These are phyloP conservation scores for Rhodofomes roseus DNA, from an alignment of 1,284 basidiomycete genomes.

Conservation along the genomic window DNA sequence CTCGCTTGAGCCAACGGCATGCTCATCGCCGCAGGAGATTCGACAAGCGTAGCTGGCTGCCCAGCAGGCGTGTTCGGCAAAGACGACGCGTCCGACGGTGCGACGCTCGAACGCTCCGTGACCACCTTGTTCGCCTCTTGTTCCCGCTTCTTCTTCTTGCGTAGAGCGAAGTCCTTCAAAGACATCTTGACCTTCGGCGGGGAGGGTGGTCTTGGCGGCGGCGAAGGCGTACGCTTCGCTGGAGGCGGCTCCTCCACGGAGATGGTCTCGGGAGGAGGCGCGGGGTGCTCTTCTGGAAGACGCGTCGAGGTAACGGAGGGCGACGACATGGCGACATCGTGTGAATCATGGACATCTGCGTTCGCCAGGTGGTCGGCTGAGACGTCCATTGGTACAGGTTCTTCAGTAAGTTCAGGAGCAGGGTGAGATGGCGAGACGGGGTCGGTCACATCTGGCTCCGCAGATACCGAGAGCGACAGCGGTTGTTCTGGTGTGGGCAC, in stretches of 20 bases:
- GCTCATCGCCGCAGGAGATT: neutral
- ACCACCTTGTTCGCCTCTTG: constrained; percentile 18
- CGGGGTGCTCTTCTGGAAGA: neutral
- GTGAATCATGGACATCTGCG: neutral
- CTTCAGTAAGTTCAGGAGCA: neutral
- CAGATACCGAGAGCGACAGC: neutral
- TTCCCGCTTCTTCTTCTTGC: constrained; percentile 35
- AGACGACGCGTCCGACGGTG: neutral
- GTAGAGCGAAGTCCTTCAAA: constrained; percentile 33
- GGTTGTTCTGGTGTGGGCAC: neutral
- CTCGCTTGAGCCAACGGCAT: neutral
- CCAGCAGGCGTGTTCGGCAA: neutral
- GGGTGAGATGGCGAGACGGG: neutral
- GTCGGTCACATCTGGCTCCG: neutral
- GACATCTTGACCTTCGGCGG: constrained; percentile 34
- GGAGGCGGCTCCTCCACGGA: neutral
- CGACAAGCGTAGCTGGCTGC: neutral
- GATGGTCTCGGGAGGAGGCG: neutral
- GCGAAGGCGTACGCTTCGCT: neutral
- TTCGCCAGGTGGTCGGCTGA: neutral
- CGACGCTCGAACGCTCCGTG: neutral
- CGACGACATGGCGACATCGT: neutral
- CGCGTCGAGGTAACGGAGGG: neutral
- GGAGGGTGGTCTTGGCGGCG: constrained; percentile 16
- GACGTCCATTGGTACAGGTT: neutral